These are phyloP conservation scores for Alnus rubra DNA, from an alignment of 306 rosid genomes.

Conservation along the genomic window DNA sequence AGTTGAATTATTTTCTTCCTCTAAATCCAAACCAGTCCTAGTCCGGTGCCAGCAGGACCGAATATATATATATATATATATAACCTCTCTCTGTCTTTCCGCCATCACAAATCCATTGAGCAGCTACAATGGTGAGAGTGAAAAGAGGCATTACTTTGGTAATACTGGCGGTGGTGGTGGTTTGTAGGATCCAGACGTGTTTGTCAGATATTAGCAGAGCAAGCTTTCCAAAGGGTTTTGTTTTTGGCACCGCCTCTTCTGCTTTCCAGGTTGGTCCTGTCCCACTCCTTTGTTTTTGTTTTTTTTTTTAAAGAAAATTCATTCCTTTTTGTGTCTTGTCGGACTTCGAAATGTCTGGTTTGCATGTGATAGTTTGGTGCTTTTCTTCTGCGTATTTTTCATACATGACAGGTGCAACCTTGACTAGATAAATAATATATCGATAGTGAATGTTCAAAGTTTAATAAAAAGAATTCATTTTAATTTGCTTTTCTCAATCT, in stretches of 20 bases:
- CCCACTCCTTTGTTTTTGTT: background rate
- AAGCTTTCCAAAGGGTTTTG: conserved; percentile 75
- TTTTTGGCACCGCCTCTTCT: conserved; percentile 87
- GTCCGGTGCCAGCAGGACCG: no score
- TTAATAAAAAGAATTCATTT: background rate
- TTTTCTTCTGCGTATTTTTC: background rate
- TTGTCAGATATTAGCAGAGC: conserved; percentile 47
- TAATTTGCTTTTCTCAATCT: background rate
- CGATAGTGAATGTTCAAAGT: background rate
- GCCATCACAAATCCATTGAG: background rate
- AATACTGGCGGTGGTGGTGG: conserved; percentile 27
- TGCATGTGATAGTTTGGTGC: background rate
- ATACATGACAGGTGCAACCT: background rate
- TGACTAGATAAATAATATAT: no score
- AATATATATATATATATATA: no score
- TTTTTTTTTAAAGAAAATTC: background rate
- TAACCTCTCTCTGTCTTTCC: background rate
- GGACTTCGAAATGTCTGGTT: background rate
- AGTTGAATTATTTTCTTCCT: background rate
- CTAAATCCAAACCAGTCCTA: background rate
- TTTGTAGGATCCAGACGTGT: conserved; percentile 41
- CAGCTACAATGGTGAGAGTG: conserved; percentile 37
- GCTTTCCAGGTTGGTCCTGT: conserved; percentile 67
- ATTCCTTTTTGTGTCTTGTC: background rate
- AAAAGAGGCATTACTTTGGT: conserved; percentile 32